Evolutionary conservation across 2,329 filamentous ascomycete genomes (phyloP), one percentile per base, ranked within the genome.

Genomic region (Ascochyta lentis): DNA sequence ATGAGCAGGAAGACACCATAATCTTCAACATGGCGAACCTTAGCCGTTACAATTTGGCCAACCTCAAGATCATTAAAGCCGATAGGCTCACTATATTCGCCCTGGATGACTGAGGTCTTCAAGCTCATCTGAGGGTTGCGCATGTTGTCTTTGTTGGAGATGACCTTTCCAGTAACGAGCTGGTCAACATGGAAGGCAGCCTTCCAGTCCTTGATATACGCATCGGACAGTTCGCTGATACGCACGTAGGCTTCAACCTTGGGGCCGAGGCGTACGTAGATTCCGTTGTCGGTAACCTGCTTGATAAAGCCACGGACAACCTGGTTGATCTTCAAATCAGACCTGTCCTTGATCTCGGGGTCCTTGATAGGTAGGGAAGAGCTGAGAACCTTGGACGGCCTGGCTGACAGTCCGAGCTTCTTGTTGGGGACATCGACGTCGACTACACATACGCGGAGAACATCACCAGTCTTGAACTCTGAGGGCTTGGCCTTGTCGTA

Each of bases 121-220:
- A 99, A 79, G 68, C 87, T 96, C 80, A 99, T 83, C 72, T 96
- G 91, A 26, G 96, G 79, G 66, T 92, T 91, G 54, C 87, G 86
- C 24, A 86, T 81, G 34, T 83, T 81, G 6, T 81, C 68, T 65
- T 97, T 90, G 24, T 93, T 84, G 3, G 86, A 81, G 42, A 90
- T 85, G 56, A 99, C 83, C 61, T 94, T 91, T 47, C 92, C 95
- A 76, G 89, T 92, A 49, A 99, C 92, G 6, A 99, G 83, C 76
- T 98, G 92, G 68, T 96, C 92, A 43, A 94, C 80, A 67, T 95
- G 88, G 78, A 94, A 97, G 40, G 88, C 82, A 33, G 90, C 86
- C 78, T 96, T 96, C 95, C 95, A 99, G 58, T 98, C 91, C 76
- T 98, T 98, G 67, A 99, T 79, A 74, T 88, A 99, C 7, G 86